phyloP scores from a whole-genome alignment of 2,329 filamentous ascomycete species.

The Ophiostoma novo-ulmi region DNA sequence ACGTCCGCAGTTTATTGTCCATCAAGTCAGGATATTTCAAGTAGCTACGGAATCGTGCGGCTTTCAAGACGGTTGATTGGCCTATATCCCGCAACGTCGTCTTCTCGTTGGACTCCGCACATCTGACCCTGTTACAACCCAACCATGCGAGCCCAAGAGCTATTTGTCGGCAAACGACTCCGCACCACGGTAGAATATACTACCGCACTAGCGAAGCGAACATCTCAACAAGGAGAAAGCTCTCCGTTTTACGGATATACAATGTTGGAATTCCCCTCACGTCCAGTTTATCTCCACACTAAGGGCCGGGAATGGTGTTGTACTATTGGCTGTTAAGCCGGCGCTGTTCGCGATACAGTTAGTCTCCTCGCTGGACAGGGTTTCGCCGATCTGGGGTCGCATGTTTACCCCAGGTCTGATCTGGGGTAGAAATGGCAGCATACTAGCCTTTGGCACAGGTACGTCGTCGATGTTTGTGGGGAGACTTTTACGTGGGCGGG shows the following conservation, averaged over 20 bases:
- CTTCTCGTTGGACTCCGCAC: not conserved
- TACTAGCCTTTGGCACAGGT: not conserved
- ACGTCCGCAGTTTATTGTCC: not conserved
- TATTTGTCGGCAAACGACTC: not conserved
- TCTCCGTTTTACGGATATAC: not conserved
- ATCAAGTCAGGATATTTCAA: not conserved
- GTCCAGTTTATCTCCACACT: not conserved
- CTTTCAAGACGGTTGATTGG: not conserved
- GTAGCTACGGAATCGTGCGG: not conserved
- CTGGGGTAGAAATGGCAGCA: not conserved
- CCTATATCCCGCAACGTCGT: not conserved
- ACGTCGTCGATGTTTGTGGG: not conserved
- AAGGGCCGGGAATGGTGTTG: slow-evolving; percentile 1
- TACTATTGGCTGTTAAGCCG: slow-evolving; percentile 13
- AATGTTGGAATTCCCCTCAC: not conserved
- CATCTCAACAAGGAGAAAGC: not conserved
- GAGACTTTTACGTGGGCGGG: not conserved
- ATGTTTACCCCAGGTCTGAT: not conserved
- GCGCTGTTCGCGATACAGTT: slow-evolving; percentile 12
- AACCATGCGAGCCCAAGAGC: not conserved
- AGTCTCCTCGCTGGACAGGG: not conserved
- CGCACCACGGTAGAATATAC: not conserved
- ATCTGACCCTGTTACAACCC: not conserved
- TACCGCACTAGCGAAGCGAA: not conserved
- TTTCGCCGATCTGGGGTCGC: not conserved